phyloP scores from a whole-genome alignment of 1,139 yeast species.

The Pichia sp. region DNA sequence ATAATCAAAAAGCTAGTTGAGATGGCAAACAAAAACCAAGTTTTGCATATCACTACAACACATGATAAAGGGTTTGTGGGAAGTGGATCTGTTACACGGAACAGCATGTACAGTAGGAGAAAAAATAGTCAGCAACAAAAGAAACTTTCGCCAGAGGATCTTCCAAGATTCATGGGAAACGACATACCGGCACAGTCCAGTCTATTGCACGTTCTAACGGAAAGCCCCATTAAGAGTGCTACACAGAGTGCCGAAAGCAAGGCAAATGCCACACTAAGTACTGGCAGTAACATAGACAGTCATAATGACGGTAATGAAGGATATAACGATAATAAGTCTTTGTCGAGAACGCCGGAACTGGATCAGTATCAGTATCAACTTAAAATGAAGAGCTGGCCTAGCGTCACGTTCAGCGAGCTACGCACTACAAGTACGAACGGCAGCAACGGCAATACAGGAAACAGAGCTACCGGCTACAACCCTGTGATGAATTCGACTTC shows the following conservation, averaged over 20 bases:
- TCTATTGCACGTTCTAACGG: background rate
- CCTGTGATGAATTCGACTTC: background rate
- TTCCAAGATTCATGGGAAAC: conserved; percentile 11
- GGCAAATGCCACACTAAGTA: background rate
- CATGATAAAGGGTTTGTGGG: conserved; percentile 26
- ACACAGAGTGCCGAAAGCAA: background rate
- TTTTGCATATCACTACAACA: conserved; percentile 5
- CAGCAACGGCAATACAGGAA: background rate
- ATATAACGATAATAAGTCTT: background rate
- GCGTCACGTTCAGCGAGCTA: conserved; percentile 1
- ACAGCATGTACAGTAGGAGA: conserved; percentile 7
- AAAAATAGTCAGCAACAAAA: conserved; percentile 24
- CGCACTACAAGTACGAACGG: background rate
- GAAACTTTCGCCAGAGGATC: conserved; percentile 22
- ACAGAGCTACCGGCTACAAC: background rate
- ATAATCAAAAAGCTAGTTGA: conserved; percentile 48
- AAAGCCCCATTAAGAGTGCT: background rate
- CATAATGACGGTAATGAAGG: background rate
- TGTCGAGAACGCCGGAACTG: background rate
- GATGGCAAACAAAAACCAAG: conserved; percentile 30
- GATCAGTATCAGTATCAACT: conserved; percentile 6
- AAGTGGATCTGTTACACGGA: conserved; percentile 16
- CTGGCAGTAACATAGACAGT: background rate
- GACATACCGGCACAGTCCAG: background rate
- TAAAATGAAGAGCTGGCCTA: conserved; percentile 1